Conservation (phyloP, 768 basidiomycete species). For the Tylopilus subfusipes region DNA sequence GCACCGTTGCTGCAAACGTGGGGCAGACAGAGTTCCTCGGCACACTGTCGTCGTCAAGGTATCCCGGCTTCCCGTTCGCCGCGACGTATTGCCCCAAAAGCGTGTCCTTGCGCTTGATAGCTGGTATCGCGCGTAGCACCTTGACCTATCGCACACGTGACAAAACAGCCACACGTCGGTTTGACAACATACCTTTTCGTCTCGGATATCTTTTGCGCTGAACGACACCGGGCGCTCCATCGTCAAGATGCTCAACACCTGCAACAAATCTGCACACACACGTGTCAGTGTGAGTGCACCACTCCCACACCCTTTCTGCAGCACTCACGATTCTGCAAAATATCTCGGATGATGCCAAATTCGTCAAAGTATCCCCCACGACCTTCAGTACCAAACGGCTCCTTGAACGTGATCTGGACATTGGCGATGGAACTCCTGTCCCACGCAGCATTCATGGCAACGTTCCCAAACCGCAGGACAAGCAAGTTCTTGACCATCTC, state of each 20-base stretch:
- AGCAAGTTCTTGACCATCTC: conserved; percentile 99
- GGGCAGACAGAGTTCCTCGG: conserved; percentile 91
- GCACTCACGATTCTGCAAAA: conserved; percentile 93
- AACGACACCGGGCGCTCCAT: conserved; percentile 99
- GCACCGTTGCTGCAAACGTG: conserved; percentile 86
- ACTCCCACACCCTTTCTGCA: conserved; percentile 5
- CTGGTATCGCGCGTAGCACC: conserved; percentile 86
- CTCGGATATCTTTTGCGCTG: conserved; percentile 93
- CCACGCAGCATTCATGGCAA: conserved; percentile 85
- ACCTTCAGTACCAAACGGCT: conserved; percentile 99
- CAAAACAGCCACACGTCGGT: conserved; percentile 2
- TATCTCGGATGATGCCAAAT: conserved; percentile 97
- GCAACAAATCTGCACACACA: conserved; percentile 69
- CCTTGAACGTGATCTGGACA: conserved; percentile 99
- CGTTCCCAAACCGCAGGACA: conserved; percentile 92
- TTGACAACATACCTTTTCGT: conserved; percentile 77
- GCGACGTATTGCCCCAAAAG: conserved; percentile 93
- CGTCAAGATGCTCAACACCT: conserved; percentile 90
- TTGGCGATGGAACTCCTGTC: conserved; percentile 96
- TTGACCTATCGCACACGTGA: conserved; percentile 66
- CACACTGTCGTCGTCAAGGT: conserved; percentile 94
- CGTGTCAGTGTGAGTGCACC: conserved; percentile 14
- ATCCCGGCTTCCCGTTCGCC: conserved; percentile 94
- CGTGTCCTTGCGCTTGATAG: conserved; percentile 71
- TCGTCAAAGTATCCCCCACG: conserved; percentile 99